Conservation (phyloP, 192 early-diverging fungal genomes). For the Radiomyces spectabilis region DNA sequence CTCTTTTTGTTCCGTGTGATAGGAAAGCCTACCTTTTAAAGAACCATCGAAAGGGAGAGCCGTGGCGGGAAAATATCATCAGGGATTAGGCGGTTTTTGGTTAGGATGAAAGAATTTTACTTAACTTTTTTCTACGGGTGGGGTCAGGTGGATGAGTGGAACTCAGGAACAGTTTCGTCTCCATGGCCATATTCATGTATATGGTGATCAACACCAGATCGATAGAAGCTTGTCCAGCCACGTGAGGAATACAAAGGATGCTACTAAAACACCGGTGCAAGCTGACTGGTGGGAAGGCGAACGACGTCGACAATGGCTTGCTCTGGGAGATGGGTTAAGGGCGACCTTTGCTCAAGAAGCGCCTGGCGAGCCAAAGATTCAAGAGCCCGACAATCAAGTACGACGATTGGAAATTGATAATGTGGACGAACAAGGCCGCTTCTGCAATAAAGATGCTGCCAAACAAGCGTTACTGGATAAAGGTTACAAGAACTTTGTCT, state of each 20-base stretch:
- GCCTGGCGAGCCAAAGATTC: neutral
- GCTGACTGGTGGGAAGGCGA: conserved; percentile 36
- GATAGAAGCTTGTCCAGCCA: neutral
- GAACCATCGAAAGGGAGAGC: too few species aligned
- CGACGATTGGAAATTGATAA: conserved; percentile 3
- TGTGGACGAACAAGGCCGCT: conserved; percentile 1
- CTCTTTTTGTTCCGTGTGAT: too few species aligned
- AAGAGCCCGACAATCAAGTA: neutral
- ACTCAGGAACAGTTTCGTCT: conserved; percentile 34
- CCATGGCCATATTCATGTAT: conserved; percentile 10
- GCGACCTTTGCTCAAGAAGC: conserved; percentile 12
- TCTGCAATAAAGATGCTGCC: conserved; percentile 5
- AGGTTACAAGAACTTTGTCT: conserved; percentile 24
- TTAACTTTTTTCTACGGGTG: neutral
- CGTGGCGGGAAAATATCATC: too few species aligned
- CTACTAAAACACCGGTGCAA: too few species aligned
- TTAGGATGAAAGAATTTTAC: too few species aligned
- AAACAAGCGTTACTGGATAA: conserved; percentile 13
- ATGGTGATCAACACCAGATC: neutral
- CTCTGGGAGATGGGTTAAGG: conserved; percentile 17
- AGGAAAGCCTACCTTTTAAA: neutral
- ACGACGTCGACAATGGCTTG: conserved; percentile 14
- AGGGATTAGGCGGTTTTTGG: too few species aligned
- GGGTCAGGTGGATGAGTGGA: conserved; percentile 27
- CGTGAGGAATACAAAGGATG: too few species aligned